These are phyloP conservation scores for Tolypocladium tropicale DNA, from an alignment of 2,329 filamentous ascomycete species.

Conservation along the genomic window DNA sequence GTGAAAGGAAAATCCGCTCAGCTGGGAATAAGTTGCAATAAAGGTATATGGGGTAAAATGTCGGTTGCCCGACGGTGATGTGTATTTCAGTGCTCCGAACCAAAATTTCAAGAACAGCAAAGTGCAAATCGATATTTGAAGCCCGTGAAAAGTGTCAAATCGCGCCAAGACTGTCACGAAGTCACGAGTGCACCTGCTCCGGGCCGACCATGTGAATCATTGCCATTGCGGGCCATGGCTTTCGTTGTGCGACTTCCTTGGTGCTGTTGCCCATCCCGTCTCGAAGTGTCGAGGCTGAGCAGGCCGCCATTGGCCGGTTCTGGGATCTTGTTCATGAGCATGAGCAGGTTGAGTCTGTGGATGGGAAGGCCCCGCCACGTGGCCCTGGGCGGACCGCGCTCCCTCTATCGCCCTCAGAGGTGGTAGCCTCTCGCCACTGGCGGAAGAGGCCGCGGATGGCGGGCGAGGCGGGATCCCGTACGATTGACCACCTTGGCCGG, in stretches of 20 bases:
- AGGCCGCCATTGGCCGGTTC: conserved; percentile 25
- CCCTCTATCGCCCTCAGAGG: conserved; percentile 37
- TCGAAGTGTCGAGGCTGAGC: conserved; percentile 20
- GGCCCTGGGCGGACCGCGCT: conserved; percentile 10
- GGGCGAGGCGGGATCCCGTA: conserved; percentile 28
- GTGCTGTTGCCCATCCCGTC: conserved; percentile 25
- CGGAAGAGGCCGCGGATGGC: conserved; percentile 25
- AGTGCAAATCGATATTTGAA: background rate
- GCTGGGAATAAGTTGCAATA: background rate
- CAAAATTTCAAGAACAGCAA: background rate
- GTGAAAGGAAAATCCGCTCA: background rate
- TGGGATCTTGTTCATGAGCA: conserved; percentile 21
- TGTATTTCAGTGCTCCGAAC: conserved; percentile 6
- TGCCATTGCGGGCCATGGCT: conserved; percentile 5
- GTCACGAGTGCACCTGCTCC: background rate
- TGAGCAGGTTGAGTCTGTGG: background rate
- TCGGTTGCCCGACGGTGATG: conserved; percentile 9
- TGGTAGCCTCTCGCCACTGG: conserved; percentile 33
- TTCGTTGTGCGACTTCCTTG: conserved; percentile 13
- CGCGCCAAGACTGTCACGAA: background rate
- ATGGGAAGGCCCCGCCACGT: conserved; percentile 14
- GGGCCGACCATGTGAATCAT: background rate
- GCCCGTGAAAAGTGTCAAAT: background rate
- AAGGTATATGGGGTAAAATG: conserved; percentile 2
- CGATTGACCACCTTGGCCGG: conserved; percentile 24